phyloP scores from a whole-genome alignment of 1,284 basidiomycete species.

The Afroboletus lepidellus region DNA sequence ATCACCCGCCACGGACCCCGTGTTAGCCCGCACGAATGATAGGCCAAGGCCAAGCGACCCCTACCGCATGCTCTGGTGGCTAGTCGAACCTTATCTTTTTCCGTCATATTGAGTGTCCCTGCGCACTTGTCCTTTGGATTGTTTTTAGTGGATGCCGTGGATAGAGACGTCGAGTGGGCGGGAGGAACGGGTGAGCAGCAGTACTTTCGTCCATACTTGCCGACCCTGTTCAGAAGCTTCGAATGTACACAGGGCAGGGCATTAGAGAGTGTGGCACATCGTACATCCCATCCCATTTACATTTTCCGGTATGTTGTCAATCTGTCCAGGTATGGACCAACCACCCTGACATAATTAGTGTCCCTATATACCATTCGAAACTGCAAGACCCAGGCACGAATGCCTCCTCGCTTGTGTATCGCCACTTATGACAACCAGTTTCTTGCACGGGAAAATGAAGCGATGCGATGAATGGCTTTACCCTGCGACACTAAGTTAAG shows the following conservation, averaged over 20 bases:
- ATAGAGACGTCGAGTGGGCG: conserved; percentile 10
- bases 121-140: conserved; percentile 24
- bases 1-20: background rate
- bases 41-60: background rate
- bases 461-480: conserved; percentile 29
- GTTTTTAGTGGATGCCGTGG: background rate
- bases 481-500: conserved; percentile 9
- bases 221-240: conserved; percentile 36
- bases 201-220: conserved; percentile 28
- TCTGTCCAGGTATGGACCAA: conserved; percentile 27
- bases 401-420: conserved; percentile 17
- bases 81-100: conserved; percentile 20
- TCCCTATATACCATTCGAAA: conserved; percentile 17
- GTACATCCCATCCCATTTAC: conserved; percentile 32
- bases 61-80: conserved; percentile 26
- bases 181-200: conserved; percentile 33
- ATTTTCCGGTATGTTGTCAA: conserved; percentile 28
- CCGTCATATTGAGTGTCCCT: conserved; percentile 26
- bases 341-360: conserved; percentile 25
- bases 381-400: background rate
- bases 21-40: background rate
- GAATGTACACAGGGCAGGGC: conserved; percentile 31
- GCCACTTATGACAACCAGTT: conserved; percentile 26
- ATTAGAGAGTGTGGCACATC: conserved; percentile 27
- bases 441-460: conserved; percentile 19